Percentiles rank a stretch among this genome's conserved stretches.
These are phyloP conservation scores for Boletus rex-veris DNA, from an alignment of 768 basidiomycete genomes.

Conservation along the genomic window DNA sequence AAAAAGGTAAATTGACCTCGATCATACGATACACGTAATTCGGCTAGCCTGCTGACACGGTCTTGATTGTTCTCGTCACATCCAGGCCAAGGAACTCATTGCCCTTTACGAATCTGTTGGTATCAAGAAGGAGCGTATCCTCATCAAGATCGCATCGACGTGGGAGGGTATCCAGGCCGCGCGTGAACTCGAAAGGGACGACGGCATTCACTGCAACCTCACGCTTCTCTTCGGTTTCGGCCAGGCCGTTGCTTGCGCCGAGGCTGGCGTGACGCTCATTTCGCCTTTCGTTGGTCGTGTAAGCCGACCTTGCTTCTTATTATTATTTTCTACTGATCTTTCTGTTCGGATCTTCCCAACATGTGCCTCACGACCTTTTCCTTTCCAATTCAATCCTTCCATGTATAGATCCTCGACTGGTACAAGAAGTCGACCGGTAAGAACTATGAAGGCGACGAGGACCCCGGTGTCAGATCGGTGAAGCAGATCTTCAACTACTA, in stretches of 20 bases:
- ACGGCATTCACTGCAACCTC: constrained; percentile 97
- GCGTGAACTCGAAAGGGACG: constrained; percentile 87
- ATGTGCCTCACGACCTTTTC: constrained; percentile 4
- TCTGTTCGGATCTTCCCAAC: constrained; percentile 10
- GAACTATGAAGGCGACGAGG: constrained; percentile 84
- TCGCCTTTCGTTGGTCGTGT: constrained; percentile 99
- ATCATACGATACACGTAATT: constrained; percentile 23
- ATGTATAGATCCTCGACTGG: constrained; percentile 90
- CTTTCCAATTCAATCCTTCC: constrained; percentile 7
- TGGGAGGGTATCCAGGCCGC: constrained; percentile 99
- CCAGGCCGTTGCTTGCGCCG: constrained; percentile 98
- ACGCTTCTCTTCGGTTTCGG: constrained; percentile 98
- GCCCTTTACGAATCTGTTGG: constrained; percentile 93
- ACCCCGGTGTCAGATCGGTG: constrained; percentile 95
- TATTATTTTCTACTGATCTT: not conserved
- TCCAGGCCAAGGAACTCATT: constrained; percentile 80
- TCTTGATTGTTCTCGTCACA: constrained; percentile 8
- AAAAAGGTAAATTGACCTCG: constrained; percentile 54
- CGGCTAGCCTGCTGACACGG: constrained; percentile 9
- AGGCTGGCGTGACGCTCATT: constrained; percentile 97
- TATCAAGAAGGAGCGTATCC: constrained; percentile 87
- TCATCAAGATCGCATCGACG: constrained; percentile 99
- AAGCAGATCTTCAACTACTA: constrained; percentile 99
- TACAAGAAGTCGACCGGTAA: constrained; percentile 91
- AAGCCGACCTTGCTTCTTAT: constrained; percentile 31